phyloP scores from a whole-genome alignment of 2,329 filamentous ascomycete species.

The Ophiostoma pallidulum region DNA sequence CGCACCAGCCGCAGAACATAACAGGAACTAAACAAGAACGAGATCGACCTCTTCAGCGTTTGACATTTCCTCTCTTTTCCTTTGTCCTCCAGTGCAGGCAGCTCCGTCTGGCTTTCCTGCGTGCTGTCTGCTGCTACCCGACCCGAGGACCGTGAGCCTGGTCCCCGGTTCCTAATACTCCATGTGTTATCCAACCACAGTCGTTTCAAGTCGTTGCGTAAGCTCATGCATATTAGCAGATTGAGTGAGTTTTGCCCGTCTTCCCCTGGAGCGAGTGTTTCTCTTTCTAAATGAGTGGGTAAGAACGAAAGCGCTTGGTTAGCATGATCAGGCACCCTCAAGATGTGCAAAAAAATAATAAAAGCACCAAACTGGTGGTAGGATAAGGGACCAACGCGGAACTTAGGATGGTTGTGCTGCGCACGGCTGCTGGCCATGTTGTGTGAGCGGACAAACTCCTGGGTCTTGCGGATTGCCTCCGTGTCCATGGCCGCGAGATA shows the following conservation, averaged over 20 bases:
- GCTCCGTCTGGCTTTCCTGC: no score
- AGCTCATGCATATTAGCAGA: conserved; percentile 51
- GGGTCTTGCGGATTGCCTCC: conserved; percentile 58
- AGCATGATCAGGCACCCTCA: conserved; percentile 4
- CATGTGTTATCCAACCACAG: no score
- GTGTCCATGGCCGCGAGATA: conserved; percentile 66
- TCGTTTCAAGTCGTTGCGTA: not conserved
- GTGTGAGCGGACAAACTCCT: conserved; percentile 54
- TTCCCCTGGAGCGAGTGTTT: conserved; percentile 83
- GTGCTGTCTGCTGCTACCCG: not conserved
- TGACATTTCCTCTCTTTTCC: no score
- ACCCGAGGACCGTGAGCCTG: not conserved
- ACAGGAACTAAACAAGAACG: no score
- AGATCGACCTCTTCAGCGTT: no score
- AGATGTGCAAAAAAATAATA: not conserved
- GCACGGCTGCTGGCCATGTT: conserved; percentile 42
- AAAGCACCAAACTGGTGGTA: not conserved
- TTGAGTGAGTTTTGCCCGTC: conserved; percentile 78
- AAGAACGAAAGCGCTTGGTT: not conserved
- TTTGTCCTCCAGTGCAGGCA: no score
- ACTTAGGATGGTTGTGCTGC: conserved; percentile 42
- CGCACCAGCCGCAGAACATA: no score
- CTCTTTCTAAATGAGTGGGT: conserved; percentile 45
- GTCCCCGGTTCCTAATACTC: no score
- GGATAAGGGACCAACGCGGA: conserved; percentile 32